Base-by-base conservation (phyloP, 2,329 filamentous ascomycete species). In the Aspergillus bombycis region DNA sequence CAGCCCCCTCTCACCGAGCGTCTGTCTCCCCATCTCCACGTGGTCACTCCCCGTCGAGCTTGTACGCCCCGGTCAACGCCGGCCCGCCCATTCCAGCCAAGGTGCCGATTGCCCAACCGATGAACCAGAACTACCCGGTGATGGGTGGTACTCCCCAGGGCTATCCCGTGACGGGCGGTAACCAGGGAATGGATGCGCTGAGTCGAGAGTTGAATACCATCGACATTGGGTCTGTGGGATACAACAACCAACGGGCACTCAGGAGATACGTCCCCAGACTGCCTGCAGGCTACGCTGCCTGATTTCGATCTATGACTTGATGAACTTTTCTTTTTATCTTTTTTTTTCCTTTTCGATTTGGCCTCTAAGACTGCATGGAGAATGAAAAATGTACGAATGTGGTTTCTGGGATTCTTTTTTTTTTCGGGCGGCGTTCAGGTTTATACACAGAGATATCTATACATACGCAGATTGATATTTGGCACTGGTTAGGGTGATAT, bases 171-270 rank as follows among this genome's bases (percentile, higher is more conserved):
- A 66, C 70, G 63, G 62, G 56, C 62, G 71, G 60, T 69, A 77
- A 67, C 72, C 72, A 64, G 65, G 72, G 68, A 46, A 74, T 77
- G 78, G 81, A 80, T 64, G 84, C 86, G 7, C 74, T 89, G 55
- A 87, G 85, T 58, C 77, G 86, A 38, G 87, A 89, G 73, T 77
- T 89, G 67, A 84, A 78, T 62, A 77, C 76, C 8, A 84, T 84
- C 65, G 81, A 84, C 63, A 82, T 84, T 61, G 82, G 82, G 10
- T 72, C 73, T 19, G 69, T 72, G 10, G 74, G 70, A 2, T 75
- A 73, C 56, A 78, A 71, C 26, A 57, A 61, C 28, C 66, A 69
- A n/a, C 71, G 75, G 8, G 68, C 70, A 4, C 68, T 73, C 55
- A 71, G 75, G 19, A 76, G 72, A 65, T 78, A 77, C 53, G 71